Conservation (phyloP, 2,329 filamentous ascomycete genomes). For the Conoideocrella luteorostrata region DNA sequence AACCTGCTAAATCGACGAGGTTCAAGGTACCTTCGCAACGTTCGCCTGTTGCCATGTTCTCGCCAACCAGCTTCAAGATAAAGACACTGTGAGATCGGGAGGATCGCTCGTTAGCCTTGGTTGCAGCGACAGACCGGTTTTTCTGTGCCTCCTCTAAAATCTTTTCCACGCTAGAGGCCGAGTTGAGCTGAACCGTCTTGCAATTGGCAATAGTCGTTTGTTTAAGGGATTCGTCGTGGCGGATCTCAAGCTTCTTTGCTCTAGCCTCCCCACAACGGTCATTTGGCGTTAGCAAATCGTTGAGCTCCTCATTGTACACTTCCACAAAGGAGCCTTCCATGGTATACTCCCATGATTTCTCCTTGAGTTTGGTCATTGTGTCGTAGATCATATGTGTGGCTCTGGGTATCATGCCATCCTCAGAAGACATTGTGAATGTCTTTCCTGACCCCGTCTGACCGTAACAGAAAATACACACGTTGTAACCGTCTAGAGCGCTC, state of each 20-base stretch:
- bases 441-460: conserved; percentile 96
- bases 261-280: conserved; percentile 63
- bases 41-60: conserved; percentile 71
- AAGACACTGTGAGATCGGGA: conserved; percentile 95
- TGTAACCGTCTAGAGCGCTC: conserved; percentile 93
- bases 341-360: conserved; percentile 89
- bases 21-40: conserved; percentile 90
- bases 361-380: conserved; percentile 73
- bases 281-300: conserved; percentile 65
- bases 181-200: conserved; percentile 69
- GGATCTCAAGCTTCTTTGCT: conserved; percentile 77
- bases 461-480: conserved; percentile 98
- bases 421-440: conserved; percentile 89
- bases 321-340: conserved; percentile 96
- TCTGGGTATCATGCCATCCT: conserved; percentile 89
- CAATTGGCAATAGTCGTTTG: conserved; percentile 79
- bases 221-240: conserved; percentile 75
- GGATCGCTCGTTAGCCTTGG: conserved; percentile 93
- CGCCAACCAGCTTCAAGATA: conserved; percentile 71
- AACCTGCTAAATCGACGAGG: conserved; percentile 90
- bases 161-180: conserved; percentile 69
- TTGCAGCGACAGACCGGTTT: conserved; percentile 89
- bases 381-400: conserved; percentile 92
- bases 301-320: conserved; percentile 96
- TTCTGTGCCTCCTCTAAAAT: conserved; percentile 75